Conservation (phyloP, 73 alveolate species). For the Tetrahymena borealis region DNA sequence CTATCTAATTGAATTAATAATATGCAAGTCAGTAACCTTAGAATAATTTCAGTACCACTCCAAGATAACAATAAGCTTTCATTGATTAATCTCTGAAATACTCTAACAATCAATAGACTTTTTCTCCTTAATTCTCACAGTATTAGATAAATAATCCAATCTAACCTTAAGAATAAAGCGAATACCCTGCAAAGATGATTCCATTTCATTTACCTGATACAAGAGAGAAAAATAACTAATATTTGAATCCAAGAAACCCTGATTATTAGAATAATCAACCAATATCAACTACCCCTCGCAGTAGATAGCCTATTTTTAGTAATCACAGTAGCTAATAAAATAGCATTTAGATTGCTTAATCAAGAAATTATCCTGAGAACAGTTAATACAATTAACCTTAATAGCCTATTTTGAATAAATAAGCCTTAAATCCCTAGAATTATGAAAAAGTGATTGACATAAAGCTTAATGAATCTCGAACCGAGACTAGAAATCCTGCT, state of each 20-base stretch:
- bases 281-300: background rate
- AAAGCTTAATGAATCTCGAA: background rate
- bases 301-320: background rate
- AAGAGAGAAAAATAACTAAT: background rate
- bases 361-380: background rate
- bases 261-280: background rate
- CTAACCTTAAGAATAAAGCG: background rate
- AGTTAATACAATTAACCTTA: background rate
- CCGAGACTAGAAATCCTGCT: background rate
- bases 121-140: background rate
- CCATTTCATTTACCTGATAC: background rate
- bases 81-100: background rate
- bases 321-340: background rate
- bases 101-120: background rate
- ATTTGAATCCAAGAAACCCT: background rate
- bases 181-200: background rate
- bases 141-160: background rate
- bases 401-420: background rate
- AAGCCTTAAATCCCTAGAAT: background rate
- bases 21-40: background rate
- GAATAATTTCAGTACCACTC: background rate
- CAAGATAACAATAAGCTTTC: background rate
- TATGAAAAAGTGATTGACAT: background rate
- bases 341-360: background rate
- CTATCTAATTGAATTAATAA: background rate